Evolutionary conservation across 2,329 filamentous ascomycete species (phyloP).

Genomic region (Endoconidiophora laricicola): DNA sequence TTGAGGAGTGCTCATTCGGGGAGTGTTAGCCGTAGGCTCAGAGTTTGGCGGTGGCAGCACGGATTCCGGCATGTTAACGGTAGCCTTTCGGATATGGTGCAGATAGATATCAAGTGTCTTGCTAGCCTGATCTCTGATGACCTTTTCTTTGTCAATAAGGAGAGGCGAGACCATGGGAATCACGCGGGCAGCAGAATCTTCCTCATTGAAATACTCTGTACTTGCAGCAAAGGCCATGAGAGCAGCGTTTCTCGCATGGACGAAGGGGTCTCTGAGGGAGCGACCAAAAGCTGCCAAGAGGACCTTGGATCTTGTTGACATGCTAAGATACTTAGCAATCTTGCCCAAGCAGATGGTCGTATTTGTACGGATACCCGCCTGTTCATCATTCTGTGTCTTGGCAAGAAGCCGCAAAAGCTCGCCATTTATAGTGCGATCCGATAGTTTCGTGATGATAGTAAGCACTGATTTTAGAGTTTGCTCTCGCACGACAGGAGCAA

Average conservation of each 20-base stretch:
- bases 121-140: conserved; percentile 78
- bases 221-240: conserved; percentile 77
- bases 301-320: conserved; percentile 68
- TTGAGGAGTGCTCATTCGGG: conserved; percentile 68
- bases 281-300: conserved; percentile 83
- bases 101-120: conserved; percentile 82
- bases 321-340: conserved; percentile 76
- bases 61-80: conserved; percentile 62
- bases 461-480: conserved; percentile 92
- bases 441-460: conserved; percentile 72
- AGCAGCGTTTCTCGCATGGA: conserved; percentile 81
- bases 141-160: conserved; percentile 87
- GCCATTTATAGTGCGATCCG: conserved; percentile 83
- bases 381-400: conserved; percentile 93
- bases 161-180: conserved; percentile 71
- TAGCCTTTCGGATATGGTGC: conserved; percentile 63
- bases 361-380: conserved; percentile 92
- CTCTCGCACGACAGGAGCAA: conserved; percentile 80
- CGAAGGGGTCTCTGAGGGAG: conserved; percentile 80
- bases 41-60: conserved; percentile 49
- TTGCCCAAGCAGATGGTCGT: conserved; percentile 96
- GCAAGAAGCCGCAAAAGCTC: conserved; percentile 81
- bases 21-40: conserved; percentile 33
- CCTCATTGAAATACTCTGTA: conserved; percentile 69
- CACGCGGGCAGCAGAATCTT: conserved; percentile 73